Evolutionary conservation across 805 yeast species (phyloP), one percentile per base, ranked within the genome.

Genomic region (Candida ascalaphidarum): DNA sequence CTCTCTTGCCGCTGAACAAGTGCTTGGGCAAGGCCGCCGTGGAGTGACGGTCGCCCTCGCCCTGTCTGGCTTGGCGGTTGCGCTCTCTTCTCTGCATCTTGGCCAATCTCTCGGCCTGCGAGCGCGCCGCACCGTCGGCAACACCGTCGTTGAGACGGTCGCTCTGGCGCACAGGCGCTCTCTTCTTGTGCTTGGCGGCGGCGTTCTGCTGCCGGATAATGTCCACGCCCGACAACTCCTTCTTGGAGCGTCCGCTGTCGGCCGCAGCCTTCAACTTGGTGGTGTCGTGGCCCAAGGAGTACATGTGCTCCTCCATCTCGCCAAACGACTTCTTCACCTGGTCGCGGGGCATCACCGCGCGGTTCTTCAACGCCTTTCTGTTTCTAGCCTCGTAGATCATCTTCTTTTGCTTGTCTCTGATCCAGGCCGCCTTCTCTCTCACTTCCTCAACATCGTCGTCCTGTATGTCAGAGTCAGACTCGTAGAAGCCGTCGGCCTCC

Each of bases 1-100:
- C 94, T 65, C 98, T 78, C 73, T 92, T 92, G 64, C 99, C 99
- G 47, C 85, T 65, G 68, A 81, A 82, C 71, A 92, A 69, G 64
- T 92, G 98, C 68, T 88, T 89, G 39, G 96, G 95, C 64, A 83
- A 59, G 37, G 83, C 65, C 29, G 82, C 92, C 30, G 86, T 73
- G 33, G 75, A 67, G 56, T 85, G 95, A 61, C 97, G 79, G 63
- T 92, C 99, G 50, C 83, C 81, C 66, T 92, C 99, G 66, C 97
- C 96, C 41, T 77, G 81, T 61, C 94, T 78, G 23, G 96, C 96
- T 50, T 68, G 59, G 67, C 88, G 79, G 63, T 88, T 84, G 66
- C 97, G 77, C 52, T 82, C 94, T 63, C 95, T 78, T 74, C 95
- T 84, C 58, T 83, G 88, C 46, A 83, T 57, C 68, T 86, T 88